A percentile compares a stretch with the other conserved stretches of the same genome.
Conservation (phyloP, 148 eudicot genomes). For the Fagopyrum tataricum region DNA sequence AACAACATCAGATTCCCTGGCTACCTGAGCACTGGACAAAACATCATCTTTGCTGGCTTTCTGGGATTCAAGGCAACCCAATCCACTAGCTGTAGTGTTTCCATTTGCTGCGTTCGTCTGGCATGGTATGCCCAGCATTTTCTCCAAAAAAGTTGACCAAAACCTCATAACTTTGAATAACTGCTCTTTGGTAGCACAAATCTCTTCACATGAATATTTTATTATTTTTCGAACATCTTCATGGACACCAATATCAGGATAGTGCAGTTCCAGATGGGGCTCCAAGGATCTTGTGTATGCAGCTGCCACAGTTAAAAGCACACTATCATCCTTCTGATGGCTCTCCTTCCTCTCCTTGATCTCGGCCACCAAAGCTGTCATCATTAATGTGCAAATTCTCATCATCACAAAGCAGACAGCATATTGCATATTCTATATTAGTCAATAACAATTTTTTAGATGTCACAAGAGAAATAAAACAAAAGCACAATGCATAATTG, state of each 20-base stretch:
- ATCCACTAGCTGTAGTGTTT: conserved; percentile 34
- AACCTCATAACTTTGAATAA: conserved; percentile 69
- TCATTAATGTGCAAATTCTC: neutral
- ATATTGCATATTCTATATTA: neutral
- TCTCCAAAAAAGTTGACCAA: conserved; percentile 85
- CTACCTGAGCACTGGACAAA: conserved; percentile 22
- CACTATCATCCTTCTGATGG: conserved; percentile 61
- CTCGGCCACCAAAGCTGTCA: conserved; percentile 75
- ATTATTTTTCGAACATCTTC: conserved; percentile 77
- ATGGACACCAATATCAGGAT: conserved; percentile 57
- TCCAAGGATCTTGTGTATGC: conserved; percentile 63
- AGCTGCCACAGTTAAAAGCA: conserved; percentile 67
- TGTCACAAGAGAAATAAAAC: neutral
- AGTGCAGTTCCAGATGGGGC: conserved; percentile 63
- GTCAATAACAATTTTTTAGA: neutral
- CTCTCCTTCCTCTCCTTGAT: conserved; percentile 76
- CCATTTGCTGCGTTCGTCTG: conserved; percentile 39
- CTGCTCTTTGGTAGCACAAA: conserved; percentile 80
- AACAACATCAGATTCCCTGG: conserved; percentile 24
- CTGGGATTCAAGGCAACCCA: conserved; percentile 17
- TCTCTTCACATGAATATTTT: conserved; percentile 81
- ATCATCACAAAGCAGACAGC: neutral
- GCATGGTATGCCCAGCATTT: conserved; percentile 55
- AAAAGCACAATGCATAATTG: neutral
- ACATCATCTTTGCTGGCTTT: conserved; percentile 4